Evolutionary conservation across 805 yeast genomes (phyloP), one percentile per base, ranked within the genome.

Genomic region (Starmerella stellata): DNA sequence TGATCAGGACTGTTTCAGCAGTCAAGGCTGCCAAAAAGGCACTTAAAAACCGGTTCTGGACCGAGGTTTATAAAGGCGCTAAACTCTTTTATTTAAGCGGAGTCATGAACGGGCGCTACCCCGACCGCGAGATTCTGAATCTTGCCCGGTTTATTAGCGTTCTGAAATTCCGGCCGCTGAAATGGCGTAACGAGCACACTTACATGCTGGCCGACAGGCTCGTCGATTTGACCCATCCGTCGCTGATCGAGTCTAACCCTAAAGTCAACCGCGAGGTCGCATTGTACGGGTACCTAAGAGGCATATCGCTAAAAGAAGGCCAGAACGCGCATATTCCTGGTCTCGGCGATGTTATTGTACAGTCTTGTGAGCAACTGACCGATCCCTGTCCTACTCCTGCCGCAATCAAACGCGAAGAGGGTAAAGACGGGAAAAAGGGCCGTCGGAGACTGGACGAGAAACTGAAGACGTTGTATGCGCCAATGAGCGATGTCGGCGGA

Each of bases 401-500:
- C 52, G 82, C 67, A 49, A 92, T 83, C 56, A 93, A 83, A 56
- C 77, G 70, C 50, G 62, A 82, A 29, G 93, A 80, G 46, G 51
- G 48, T 15, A 95, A 82, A 30, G 54, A 54, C 21, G 58, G 62
- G 11, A 46, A 42, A 18, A 57, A 61, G 40, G 74, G 95, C 57
- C 70, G 95, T 53, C 80, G 82, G 56, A 71, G 96, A 54, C 70
- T 90, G 38, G 96, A 90, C 48, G 98, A 90, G 53, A 81, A 77
- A 50, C 93, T 82, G 55, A 90, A 85, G 57, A 72, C 82, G 48
- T 82, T 90, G 2, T 90, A 92, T 58, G 99, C 98, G 0, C 99
- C 99, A 36, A 90, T 90, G 99, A 80, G 95, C 35, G 96, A 90
- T 59, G 95, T 90, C n/a, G 95, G 95, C 41, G 99, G 99, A 57